Evolutionary conservation across 1,284 basidiomycete species (phyloP).

Genomic region (Malassezia furfur): DNA sequence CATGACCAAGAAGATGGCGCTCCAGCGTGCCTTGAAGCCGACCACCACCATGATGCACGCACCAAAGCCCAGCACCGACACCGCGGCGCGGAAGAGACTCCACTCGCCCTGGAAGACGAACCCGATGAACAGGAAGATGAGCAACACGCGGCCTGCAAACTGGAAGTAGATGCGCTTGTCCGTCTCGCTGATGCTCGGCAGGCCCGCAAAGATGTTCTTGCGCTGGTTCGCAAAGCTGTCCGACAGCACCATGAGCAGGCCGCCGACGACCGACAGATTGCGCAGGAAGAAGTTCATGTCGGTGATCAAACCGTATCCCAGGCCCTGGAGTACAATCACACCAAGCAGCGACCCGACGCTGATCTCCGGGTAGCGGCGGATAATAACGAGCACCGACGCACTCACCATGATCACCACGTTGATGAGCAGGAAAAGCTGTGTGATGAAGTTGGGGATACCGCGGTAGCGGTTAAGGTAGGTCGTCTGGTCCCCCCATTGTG

Average conservation of each 20-base stretch:
- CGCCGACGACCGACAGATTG: constrained; percentile 82
- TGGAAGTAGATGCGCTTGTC: constrained; percentile 99
- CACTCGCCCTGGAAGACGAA: constrained; percentile 90
- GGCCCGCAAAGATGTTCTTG: constrained; percentile 72
- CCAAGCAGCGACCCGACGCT: constrained; percentile 77
- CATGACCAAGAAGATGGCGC: constrained; percentile 88
- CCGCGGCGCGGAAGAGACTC: constrained; percentile 72
- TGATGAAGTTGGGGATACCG: constrained; percentile 86
- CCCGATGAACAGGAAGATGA: constrained; percentile 98
- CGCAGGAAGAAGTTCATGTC: constrained; percentile 99
- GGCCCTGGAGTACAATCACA: constrained; percentile 85
- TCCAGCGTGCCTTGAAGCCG: constrained; percentile 99
- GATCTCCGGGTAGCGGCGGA: constrained; percentile 76
- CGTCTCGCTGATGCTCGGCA: constrained; percentile 76
- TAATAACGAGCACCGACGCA: constrained; percentile 77
- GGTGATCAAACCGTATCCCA: constrained; percentile 88
- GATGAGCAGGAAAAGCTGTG: constrained; percentile 78
- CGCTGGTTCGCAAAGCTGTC: constrained; percentile 72
- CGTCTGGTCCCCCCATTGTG: constrained; percentile 90
- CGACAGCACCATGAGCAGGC: constrained; percentile 93
- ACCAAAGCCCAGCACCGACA: constrained; percentile 59
- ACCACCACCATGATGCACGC: constrained; percentile 95
- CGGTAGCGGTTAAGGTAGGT: constrained; percentile 61
- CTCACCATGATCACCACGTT: constrained; percentile 90
- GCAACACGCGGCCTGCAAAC: constrained; percentile 85